Evolutionary conservation across 1,284 basidiomycete genomes (phyloP).

Genomic region (Cryptococcus amylolentus): DNA sequence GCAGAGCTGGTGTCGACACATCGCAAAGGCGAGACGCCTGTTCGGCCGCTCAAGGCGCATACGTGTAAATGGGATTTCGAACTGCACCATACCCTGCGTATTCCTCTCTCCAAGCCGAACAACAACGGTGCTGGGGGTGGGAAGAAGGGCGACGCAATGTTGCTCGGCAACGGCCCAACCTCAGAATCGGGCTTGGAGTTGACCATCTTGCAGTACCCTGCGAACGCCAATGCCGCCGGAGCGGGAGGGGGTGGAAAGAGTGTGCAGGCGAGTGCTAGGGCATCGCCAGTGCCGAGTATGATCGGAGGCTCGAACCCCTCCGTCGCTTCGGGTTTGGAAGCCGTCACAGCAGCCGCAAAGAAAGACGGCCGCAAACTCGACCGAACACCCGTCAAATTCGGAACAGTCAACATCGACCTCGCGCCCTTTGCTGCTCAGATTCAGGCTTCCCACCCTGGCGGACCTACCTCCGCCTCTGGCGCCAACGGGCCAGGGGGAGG

Average conservation of each 20-base stretch:
- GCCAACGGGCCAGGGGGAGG: slow-evolving; percentile 22
- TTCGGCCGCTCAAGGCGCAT: slow-evolving; percentile 27
- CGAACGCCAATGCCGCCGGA: not conserved
- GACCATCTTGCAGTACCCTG: slow-evolving; percentile 29
- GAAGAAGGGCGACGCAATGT: slow-evolving; percentile 12
- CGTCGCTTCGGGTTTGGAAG: not conserved
- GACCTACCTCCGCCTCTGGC: too few relatives aligned
- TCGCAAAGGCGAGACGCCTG: slow-evolving; percentile 38
- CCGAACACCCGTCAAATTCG: slow-evolving; percentile 26
- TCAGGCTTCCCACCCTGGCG: too few relatives aligned
- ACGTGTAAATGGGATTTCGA: slow-evolving; percentile 41
- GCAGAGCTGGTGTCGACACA: not conserved
- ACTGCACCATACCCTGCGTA: slow-evolving; percentile 34
- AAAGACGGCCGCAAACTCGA: slow-evolving; percentile 2
- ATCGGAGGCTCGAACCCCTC: not conserved
- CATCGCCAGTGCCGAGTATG: too few relatives aligned
- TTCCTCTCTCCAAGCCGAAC: slow-evolving; percentile 36
- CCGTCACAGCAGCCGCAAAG: not conserved
- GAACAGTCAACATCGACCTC: slow-evolving; percentile 46
- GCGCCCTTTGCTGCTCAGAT: slow-evolving; percentile 39
- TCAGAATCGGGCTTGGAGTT: slow-evolving; percentile 40
- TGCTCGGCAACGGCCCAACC: slow-evolving; percentile 37
- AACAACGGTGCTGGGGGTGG: slow-evolving; percentile 1
- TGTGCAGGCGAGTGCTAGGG: too few relatives aligned
- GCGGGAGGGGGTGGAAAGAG: too few relatives aligned